Percentiles rank a stretch among this genome's conserved stretches.
Evolutionary conservation across 1,284 basidiomycete genomes (phyloP).

Genomic region (Ceratobasidium sp.): DNA sequence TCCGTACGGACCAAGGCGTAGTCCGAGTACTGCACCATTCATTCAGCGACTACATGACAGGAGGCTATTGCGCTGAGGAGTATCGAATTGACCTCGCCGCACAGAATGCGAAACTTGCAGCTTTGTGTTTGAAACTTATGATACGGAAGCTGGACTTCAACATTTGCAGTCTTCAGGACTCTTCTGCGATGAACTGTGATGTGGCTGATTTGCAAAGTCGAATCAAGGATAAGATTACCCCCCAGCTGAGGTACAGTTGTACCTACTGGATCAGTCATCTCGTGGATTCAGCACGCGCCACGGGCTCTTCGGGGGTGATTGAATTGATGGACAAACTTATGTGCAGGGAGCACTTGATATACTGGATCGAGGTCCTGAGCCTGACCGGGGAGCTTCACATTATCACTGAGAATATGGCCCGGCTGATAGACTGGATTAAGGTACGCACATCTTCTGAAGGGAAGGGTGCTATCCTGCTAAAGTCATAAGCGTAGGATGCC

Average conservation of each 20-base stretch:
- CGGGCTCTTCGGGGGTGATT: neutral
- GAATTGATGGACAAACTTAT: neutral
- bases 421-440: slow-evolving; percentile 4
- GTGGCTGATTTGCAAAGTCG: slow-evolving; percentile 15
- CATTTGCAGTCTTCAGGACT: slow-evolving; percentile 20
- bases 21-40: slow-evolving; percentile 24
- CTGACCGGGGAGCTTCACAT: neutral
- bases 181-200: slow-evolving; percentile 18
- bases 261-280: slow-evolving; percentile 7
- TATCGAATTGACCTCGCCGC: neutral
- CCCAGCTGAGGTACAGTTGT: neutral
- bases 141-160: neutral
- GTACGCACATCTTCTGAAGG: neutral
- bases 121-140: slow-evolving; percentile 23
- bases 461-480: neutral
- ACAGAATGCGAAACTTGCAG: slow-evolving; percentile 25
- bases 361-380: slow-evolving; percentile 23
- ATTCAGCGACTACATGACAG: slow-evolving; percentile 33
- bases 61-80: neutral
- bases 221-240: neutral
- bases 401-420: neutral
- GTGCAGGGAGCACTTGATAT: neutral
- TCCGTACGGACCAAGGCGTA: slow-evolving; percentile 7
- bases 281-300: neutral
- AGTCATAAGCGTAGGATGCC: neutral